Conservation (phyloP, 495 filamentous ascomycete genomes). For the Jackrogersella multiformis region DNA sequence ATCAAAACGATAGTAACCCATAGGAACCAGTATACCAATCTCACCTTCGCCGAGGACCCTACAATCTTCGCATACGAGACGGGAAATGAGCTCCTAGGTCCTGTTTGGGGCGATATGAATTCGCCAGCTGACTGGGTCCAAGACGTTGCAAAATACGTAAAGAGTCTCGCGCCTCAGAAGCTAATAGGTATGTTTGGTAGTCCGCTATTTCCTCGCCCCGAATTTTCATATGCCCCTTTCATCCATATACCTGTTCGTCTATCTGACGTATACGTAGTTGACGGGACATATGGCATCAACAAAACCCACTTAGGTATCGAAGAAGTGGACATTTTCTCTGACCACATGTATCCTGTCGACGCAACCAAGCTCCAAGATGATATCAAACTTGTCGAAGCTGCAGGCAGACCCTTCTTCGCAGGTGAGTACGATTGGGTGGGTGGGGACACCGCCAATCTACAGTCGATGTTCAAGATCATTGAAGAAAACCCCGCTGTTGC, state of each 20-base stretch:
- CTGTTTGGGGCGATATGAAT: slow-evolving; percentile 59
- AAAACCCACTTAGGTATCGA: slow-evolving; percentile 55
- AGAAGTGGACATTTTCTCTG: slow-evolving; percentile 61
- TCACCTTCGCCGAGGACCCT: slow-evolving; percentile 64
- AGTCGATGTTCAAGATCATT: slow-evolving; percentile 56
- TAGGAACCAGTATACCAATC: slow-evolving; percentile 62
- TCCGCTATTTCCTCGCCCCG: neutral
- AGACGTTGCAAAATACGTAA: slow-evolving; percentile 59
- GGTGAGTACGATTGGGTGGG: slow-evolving; percentile 65
- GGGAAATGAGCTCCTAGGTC: slow-evolving; percentile 63
- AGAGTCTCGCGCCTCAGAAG: slow-evolving; percentile 60
- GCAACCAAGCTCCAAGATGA: slow-evolving; percentile 54
- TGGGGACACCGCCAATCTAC: slow-evolving; percentile 46
- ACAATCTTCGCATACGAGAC: slow-evolving; percentile 67
- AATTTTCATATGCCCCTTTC: neutral
- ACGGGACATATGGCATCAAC: slow-evolving; percentile 67
- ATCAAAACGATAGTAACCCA: slow-evolving; percentile 61
- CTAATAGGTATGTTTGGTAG: slow-evolving; percentile 44
- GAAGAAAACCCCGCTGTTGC: slow-evolving; percentile 52
- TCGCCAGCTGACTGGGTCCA: slow-evolving; percentile 59
- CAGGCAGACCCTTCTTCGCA: slow-evolving; percentile 57
- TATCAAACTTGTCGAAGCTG: slow-evolving; percentile 51
- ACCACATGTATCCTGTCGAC: slow-evolving; percentile 64
- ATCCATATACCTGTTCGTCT: too few relatives aligned
- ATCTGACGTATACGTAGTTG: slow-evolving; percentile 50